Base-by-base conservation (phyloP, 805 yeast species). In the Saccharomycopsis amapae region DNA sequence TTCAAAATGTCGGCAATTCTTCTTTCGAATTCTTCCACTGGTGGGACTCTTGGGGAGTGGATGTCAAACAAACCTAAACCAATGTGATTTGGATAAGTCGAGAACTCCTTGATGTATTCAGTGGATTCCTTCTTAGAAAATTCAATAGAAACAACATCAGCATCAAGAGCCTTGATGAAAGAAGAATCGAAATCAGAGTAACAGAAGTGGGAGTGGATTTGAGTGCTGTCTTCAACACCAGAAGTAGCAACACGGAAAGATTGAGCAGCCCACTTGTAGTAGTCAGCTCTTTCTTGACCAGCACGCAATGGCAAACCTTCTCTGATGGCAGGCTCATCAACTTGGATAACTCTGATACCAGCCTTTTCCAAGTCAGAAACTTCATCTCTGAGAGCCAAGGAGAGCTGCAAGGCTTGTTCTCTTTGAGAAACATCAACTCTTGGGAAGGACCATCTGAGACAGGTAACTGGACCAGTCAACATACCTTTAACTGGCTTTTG, bases 371-470 rank as follows among this genome's bases (percentile, higher is more conserved):
- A 85, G 69, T 93, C 98, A 65, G 82, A 76, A 62, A 93, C 98
- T 79, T 93, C 98, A 64, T 93, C 98, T 76, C 97, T 87, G 66
- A 93, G 78, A 60, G 97, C 97, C 64, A 93, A 77, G 67, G 95
- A 94, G 66, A 93, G 83, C 79, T 93, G 98, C 69, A 85, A 78
- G 60, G 97, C 87, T 78, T 93, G 98, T 58, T 79, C 78, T 76
- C 85, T 78, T 74, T 85, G 89, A 54, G 95, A 75, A 59, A 90
- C 84, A 64, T 93, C 98, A 68, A 89, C 90, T 84, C 98, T 87
- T 77, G 98, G 98, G 97, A 93, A 93, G 61, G 98, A 93, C 98
- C 98, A 93, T 81, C 98, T 86, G 70, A 93, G 83, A 74, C 95
- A 87, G 67, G 98, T 93, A 63, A 93, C 93, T 69, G 98, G 98